Evolutionary conservation across 371 early-diverging fungal species (phyloP), one percentile per base, ranked within the genome.

Genomic region (Apophysomyces elegans): DNA sequence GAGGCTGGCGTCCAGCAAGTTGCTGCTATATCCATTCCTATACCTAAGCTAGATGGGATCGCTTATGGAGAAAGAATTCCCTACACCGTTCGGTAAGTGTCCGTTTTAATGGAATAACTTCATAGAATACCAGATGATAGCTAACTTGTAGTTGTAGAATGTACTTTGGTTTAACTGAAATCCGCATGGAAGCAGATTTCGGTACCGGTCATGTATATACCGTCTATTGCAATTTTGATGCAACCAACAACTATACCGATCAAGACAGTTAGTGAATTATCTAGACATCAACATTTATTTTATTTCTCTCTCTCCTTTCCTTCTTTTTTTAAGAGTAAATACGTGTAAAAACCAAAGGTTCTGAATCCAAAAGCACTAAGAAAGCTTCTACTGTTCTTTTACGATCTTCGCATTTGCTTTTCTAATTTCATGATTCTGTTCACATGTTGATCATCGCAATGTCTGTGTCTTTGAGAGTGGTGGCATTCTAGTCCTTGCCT

Each of bases 161-260:
- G 80, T 80, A 77, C 41, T 80, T 83, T 73, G 83, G 83, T 4
- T 56, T 68, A 39, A 83, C 79, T 14, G 83, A 83, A 60, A 73
- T 83, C 32, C 68, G 76, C 1, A 77, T 78, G 71, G 83, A 83
- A 62, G 83, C 83, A 26, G 83, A 83, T 57, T 83, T 83, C 66
- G 80, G 80, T 8, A 74, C 67, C 11, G 78, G 83, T 1, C 68
- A 59, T 8, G 64, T 69, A 8, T 77, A 76, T 59, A 70, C 63
- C 26, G 69, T 78, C 1, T 71, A 76, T 26, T 74, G 78, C 57
- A 77, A 78, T 44, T 82, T 82, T 68, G 83, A 82, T 66, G 83
- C 83, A 26, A 58, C 43, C 8, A 65, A 78, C 47, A 63, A 68
- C 21, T 50, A 50, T 50, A 50, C 54, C 54, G 13, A 41, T 13